Evolutionary conservation across 805 yeast genomes (phyloP).

Genomic region (Saccharomyces kudriavzevii): DNA sequence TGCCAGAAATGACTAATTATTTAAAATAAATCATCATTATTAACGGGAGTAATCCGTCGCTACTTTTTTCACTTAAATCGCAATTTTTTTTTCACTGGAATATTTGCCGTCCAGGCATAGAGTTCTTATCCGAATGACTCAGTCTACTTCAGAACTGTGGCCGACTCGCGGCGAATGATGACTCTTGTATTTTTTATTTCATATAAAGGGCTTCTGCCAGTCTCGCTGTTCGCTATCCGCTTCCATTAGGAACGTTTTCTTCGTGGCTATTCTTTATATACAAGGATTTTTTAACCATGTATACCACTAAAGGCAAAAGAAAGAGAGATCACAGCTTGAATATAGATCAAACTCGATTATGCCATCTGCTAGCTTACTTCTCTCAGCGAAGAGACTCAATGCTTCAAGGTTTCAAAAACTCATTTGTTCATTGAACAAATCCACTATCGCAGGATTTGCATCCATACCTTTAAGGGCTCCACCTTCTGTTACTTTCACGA

Average conservation of each 20-base stretch:
- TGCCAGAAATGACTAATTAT: neutral
- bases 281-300: conserved; percentile 1
- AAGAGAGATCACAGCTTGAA: neutral
- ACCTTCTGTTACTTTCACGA: conserved; percentile 10
- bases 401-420: conserved; percentile 13
- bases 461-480: conserved; percentile 10
- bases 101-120: neutral
- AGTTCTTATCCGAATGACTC: neutral
- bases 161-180: neutral
- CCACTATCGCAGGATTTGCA: conserved; percentile 9
- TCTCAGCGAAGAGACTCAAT: conserved; percentile 22
- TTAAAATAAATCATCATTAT: neutral
- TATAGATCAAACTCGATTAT: conserved; percentile 3
- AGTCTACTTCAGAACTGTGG: neutral
- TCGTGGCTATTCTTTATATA: neutral
- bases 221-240: conserved; percentile 5
- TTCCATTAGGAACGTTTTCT: conserved; percentile 8
- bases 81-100: neutral
- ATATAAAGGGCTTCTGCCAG: neutral
- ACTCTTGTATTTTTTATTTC: neutral
- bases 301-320: neutral
- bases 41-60: conserved; percentile 9
- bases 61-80: conserved; percentile 14
- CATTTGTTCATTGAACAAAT: conserved; percentile 12
- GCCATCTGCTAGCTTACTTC: conserved; percentile 25